These are phyloP conservation scores for Alisma plantagoaquatica DNA, from an alignment of 106 monocot species.

Conservation along the genomic window DNA sequence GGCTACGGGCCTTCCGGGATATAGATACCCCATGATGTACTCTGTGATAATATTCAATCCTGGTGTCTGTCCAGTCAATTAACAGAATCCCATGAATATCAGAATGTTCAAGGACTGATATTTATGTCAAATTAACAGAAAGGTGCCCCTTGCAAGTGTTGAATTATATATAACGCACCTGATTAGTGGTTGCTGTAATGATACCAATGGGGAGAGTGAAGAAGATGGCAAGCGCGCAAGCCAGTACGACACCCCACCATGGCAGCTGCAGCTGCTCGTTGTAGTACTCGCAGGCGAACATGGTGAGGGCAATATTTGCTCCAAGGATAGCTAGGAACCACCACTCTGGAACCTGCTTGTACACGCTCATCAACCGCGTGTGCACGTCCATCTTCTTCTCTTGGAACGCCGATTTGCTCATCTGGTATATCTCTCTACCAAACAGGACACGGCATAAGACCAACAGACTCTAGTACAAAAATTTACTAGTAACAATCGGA, in stretches of 20 bases:
- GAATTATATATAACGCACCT: constrained; percentile 10
- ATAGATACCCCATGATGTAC: constrained; percentile 54
- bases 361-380: constrained; percentile 38
- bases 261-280: constrained; percentile 23
- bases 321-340: constrained; percentile 36
- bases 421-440: constrained; percentile 18
- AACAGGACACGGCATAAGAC: no score
- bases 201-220: constrained; percentile 67
- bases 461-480: no score
- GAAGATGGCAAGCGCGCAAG: constrained; percentile 33
- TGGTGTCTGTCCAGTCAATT: constrained; percentile 19
- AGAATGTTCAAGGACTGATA: no score
- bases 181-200: constrained; percentile 48
- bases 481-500: not conserved
- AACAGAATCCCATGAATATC: no score
- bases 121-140: no score
- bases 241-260: constrained; percentile 41
- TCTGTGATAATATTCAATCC: constrained; percentile 45
- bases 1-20: constrained; percentile 32
- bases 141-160: no score
- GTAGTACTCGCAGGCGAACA: constrained; percentile 23
- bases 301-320: constrained; percentile 21
- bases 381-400: constrained; percentile 33
- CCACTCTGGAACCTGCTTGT: constrained; percentile 45
- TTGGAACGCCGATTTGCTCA: constrained; percentile 24